Conservation (phyloP, 495 filamentous ascomycete genomes). For the Elasticomyces elasticus region DNA sequence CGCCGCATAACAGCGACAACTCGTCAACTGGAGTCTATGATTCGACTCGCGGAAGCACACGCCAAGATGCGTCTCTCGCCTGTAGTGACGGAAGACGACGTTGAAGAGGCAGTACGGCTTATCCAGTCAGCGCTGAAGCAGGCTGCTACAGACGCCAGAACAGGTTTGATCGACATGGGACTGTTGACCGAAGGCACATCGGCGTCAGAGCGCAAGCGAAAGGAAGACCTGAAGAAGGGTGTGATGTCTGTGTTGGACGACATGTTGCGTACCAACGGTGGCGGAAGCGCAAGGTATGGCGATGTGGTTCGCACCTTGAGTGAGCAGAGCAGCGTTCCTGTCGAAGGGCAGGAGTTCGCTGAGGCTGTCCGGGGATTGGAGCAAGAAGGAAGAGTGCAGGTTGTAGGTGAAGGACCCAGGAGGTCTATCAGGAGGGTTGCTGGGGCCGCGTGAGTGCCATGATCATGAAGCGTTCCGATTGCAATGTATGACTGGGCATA, state of each 20-base stretch:
- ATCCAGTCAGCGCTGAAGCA: constrained; percentile 95
- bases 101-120: constrained; percentile 80
- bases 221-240: constrained; percentile 74
- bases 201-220: constrained; percentile 67
- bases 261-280: constrained; percentile 40
- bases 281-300: constrained; percentile 60
- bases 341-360: constrained; percentile 70
- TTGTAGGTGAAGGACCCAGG: constrained; percentile 75
- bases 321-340: constrained; percentile 61
- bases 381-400: constrained; percentile 70
- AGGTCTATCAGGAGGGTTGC: constrained; percentile 72
- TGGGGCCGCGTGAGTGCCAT: constrained; percentile 32
- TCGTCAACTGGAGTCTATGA: constrained; percentile 92
- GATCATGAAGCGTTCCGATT: not conserved
- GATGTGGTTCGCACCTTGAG: constrained; percentile 65
- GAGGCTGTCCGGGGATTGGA: constrained; percentile 72
- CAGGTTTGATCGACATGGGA: constrained; percentile 94
- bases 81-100: constrained; percentile 70
- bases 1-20: constrained; percentile 97
- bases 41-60: constrained; percentile 89
- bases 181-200: constrained; percentile 86
- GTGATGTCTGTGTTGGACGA: constrained; percentile 69
- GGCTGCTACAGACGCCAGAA: constrained; percentile 80
- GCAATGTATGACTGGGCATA: not conserved
- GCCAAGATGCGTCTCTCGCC: constrained; percentile 86